Evolutionary conservation across 108 stramenopile genomes (phyloP).

Genomic region (Cyclotella kingstonii): DNA sequence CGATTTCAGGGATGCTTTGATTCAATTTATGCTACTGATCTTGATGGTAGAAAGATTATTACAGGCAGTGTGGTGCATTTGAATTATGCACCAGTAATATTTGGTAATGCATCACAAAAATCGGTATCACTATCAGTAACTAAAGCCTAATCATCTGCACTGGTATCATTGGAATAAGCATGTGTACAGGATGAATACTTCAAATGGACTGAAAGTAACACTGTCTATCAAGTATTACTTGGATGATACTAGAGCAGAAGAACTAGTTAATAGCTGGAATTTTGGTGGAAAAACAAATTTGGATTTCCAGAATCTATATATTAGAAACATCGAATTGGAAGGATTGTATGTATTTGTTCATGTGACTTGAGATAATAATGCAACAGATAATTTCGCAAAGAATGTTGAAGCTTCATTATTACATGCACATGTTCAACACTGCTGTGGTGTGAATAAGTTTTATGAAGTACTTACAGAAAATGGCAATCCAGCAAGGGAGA

Average conservation of each 20-base stretch:
- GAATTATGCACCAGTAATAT: slow-evolving; percentile 13
- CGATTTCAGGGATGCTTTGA: slow-evolving; percentile 7
- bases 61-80: slow-evolving; percentile 4
- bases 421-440: too few species aligned
- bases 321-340: slow-evolving; percentile 38
- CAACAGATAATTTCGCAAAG: slow-evolving; percentile 18
- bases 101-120: slow-evolving; percentile 32
- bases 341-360: slow-evolving; percentile 6
- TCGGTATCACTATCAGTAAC: slow-evolving; percentile 39
- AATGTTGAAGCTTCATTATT: too few species aligned
- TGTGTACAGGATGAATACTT: slow-evolving; percentile 10
- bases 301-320: slow-evolving; percentile 18
- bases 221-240: slow-evolving; percentile 45
- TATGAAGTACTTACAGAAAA: too few species aligned
- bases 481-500: too few species aligned
- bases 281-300: slow-evolving; percentile 43
- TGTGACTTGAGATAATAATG: slow-evolving; percentile 5
- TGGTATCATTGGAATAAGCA: slow-evolving; percentile 36
- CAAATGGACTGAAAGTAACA: slow-evolving; percentile 37
- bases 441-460: too few species aligned
- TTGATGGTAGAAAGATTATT: slow-evolving; percentile 13
- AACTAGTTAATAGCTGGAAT: slow-evolving; percentile 43
- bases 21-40: slow-evolving; percentile 22
- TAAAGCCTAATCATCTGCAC: slow-evolving; percentile 42
- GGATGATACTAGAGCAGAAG: slow-evolving; percentile 43